Base-by-base conservation (phyloP, 345 rosid genomes). In the Bruguiera sexangula region DNA sequence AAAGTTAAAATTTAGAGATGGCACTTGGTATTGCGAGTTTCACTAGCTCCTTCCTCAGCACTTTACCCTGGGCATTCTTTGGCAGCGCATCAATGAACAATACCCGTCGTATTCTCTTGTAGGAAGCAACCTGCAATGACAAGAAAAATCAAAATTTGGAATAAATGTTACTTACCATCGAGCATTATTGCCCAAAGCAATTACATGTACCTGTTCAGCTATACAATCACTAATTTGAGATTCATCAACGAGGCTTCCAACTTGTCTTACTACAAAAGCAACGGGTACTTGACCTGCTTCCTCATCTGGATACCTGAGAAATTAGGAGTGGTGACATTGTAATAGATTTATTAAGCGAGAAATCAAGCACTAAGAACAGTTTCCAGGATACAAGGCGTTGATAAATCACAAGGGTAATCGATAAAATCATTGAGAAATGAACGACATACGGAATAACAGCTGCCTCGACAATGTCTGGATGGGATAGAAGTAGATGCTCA, bases 401-500 rank as follows among this genome's bases (percentile, higher is more conserved):
- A 43, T 24, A 56, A 56, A 9, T 22, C 55, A 27, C 10, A 3
- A 8, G 36, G 58, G 30, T 30, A 46, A 6, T 2, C 24, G 37
- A 29, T 21, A 34, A 20, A 20, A 5, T 65, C 19, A 53, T 8
- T 0, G 11, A 26, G 27, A 68, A 6, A 10, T 31, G 62, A 57
- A 66, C 1, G 51, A 62, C 83, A 5, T 81, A 88, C 89, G 85
- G 82, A 69, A 82, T 77, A 26, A 88, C 83, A n/a, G 89, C 89
- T 36, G 85, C 82, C 31, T 85, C 89, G 3, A 67, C 70, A 3
- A 88, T 74, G 18, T 84, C 83, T 3, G 85, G 83, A 81, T 82
- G 85, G 60, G 83, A 84, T 20, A 72, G 77, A 32, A 85, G 88
- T 39, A 82, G 69, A 57, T 88, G 75, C 77, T 88, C 92, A 24